Evolutionary conservation across 176 grass and related monocot genomes (phyloP).

Genomic region (Otatea glauca): DNA sequence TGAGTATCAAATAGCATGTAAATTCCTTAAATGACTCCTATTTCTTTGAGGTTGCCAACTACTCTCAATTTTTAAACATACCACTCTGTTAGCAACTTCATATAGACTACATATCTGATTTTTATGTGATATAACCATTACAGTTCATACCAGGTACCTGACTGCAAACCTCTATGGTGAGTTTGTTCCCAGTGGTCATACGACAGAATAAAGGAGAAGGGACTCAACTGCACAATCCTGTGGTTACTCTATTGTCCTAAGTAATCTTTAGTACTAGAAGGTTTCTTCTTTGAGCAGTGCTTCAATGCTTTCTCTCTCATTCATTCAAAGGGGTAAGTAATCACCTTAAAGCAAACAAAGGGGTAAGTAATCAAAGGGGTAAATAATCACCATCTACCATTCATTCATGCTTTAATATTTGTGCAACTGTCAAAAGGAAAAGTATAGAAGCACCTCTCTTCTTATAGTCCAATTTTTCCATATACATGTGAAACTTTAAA

Average conservation of each 20-base stretch:
- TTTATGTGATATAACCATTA: conserved; percentile 6
- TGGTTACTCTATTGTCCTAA: conserved; percentile 23
- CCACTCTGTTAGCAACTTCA: not conserved
- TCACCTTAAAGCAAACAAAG: too few relatives aligned
- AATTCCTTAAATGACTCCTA: conserved; percentile 8
- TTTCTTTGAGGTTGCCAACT: conserved; percentile 21
- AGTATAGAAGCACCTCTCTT: too few relatives aligned
- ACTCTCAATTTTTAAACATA: not conserved
- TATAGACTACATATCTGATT: not conserved
- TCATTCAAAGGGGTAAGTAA: too few relatives aligned
- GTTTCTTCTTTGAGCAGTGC: too few relatives aligned
- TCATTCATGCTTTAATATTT: too few relatives aligned
- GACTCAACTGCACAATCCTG: not conserved
- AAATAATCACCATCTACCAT: too few relatives aligned
- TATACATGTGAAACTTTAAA: not conserved
- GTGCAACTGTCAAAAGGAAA: too few relatives aligned
- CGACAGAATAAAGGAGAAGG: conserved; percentile 2
- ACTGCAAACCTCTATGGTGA: conserved; percentile 25
- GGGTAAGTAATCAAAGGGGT: too few relatives aligned
- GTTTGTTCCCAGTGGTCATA: not conserved
- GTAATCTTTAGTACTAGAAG: not conserved
- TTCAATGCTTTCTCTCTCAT: too few relatives aligned
- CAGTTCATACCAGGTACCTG: conserved; percentile 16
- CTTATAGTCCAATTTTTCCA: not conserved
- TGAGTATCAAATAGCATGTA: not conserved